phyloP scores from a whole-genome alignment of 2,329 filamentous ascomycete genomes.

The Coleophoma cylindrospora region DNA sequence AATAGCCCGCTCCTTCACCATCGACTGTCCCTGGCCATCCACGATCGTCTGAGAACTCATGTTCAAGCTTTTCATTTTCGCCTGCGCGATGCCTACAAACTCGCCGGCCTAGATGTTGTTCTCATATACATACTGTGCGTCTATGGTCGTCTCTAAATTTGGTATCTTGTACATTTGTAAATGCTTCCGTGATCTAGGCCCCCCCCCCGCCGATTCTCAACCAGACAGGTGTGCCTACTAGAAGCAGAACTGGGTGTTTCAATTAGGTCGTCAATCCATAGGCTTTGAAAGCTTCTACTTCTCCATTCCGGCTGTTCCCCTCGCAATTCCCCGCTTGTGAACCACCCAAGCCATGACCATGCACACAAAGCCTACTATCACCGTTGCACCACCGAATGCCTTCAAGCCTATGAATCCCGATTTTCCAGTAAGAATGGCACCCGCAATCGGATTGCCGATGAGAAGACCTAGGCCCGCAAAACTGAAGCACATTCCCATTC shows the following conservation, averaged over 20 bases:
- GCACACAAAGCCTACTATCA: not conserved
- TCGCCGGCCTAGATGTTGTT: not conserved
- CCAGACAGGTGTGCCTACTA: no score
- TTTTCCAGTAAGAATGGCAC: not conserved
- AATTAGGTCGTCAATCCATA: no score
- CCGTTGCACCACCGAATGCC: not conserved
- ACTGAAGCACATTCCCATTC: not conserved
- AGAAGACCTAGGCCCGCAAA: not conserved
- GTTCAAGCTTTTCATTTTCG: not conserved
- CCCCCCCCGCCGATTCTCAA: no score
- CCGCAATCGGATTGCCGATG: not conserved
- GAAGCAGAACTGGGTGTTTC: no score
- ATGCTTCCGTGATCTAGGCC: no score
- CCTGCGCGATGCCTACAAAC: not conserved
- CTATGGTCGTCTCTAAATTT: not conserved
- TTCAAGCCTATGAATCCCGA: not conserved
- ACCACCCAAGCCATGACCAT: not conserved
- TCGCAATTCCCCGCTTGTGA: not conserved
- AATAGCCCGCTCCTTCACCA: not conserved
- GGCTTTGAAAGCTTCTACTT: no score
- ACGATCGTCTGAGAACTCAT: not conserved
- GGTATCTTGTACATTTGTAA: no score
- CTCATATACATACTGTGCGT: not conserved
- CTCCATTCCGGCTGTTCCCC: no score
- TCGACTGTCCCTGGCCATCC: not conserved